A percentile compares a stretch with the other conserved stretches of the same genome.
Evolutionary conservation across 306 rosid species (phyloP).

Genomic region (Vigna reflexopilosa): DNA sequence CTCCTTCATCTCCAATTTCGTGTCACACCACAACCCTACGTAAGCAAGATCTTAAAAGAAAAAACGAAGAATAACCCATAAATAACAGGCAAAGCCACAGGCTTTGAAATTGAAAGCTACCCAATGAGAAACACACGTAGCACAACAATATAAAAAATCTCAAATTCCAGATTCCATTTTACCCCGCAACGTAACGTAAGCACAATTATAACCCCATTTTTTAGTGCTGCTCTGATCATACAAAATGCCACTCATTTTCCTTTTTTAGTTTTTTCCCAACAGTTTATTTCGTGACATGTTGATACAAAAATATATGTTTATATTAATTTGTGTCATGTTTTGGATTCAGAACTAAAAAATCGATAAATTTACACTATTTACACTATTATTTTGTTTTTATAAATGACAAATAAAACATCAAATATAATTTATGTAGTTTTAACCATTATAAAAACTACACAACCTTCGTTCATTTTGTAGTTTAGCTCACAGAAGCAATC

Average conservation of each 20-base stretch:
- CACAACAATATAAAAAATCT: background rate
- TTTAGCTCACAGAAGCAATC: no score
- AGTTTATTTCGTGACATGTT: no score
- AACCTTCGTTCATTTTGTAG: background rate
- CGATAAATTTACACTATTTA: no score
- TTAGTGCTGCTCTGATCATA: background rate
- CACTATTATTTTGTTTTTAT: no score
- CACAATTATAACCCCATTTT: background rate
- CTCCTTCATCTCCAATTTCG: background rate
- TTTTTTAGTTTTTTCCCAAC: no score
- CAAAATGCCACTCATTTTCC: background rate
- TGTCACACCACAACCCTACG: background rate
- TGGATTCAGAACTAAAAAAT: no score
- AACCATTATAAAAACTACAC: no score
- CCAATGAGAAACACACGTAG: conserved; percentile 1
- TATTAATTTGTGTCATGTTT: no score
- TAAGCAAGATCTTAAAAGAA: background rate
- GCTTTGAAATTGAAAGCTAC: background rate
- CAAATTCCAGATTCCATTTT: background rate
- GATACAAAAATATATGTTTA: no score
- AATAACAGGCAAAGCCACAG: background rate
- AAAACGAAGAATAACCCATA: background rate
- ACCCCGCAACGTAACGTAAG: background rate
- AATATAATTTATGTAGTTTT: no score
- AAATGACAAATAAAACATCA: no score